phyloP scores from a whole-genome alignment of 768 basidiomycete genomes.

The Hydnomerulius pinastri region DNA sequence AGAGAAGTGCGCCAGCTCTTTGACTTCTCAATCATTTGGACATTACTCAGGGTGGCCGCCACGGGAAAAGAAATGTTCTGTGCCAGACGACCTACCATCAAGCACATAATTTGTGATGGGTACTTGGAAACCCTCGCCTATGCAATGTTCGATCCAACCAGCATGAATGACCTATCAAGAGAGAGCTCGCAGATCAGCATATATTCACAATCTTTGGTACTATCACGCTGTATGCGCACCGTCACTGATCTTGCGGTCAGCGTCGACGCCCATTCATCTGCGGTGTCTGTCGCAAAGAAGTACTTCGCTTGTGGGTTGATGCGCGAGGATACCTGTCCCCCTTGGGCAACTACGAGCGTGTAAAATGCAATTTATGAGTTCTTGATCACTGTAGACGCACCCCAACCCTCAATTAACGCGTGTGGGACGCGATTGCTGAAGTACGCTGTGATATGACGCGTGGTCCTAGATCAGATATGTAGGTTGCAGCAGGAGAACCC shows the following conservation, averaged over 20 bases:
- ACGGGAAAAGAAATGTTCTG: neutral
- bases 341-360: slow-evolving; percentile 20
- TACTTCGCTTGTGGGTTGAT: slow-evolving; percentile 21
- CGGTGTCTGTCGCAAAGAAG: slow-evolving; percentile 30
- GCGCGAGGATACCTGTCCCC: slow-evolving; percentile 20
- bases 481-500: neutral
- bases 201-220: slow-evolving; percentile 6
- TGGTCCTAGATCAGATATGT: neutral
- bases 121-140: slow-evolving; percentile 24
- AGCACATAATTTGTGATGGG: slow-evolving; percentile 31
- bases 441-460: slow-evolving; percentile 20
- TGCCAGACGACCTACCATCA: slow-evolving; percentile 26
- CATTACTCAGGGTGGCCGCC: too few species aligned
- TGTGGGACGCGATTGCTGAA: slow-evolving; percentile 29
- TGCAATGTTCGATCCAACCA: slow-evolving; percentile 32
- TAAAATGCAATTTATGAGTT: neutral
- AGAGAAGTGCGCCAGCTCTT: neutral
- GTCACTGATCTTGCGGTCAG: slow-evolving; percentile 28
- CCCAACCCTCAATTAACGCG: slow-evolving; percentile 22
- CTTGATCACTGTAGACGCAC: slow-evolving; percentile 11
- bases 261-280: slow-evolving; percentile 29
- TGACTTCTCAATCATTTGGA: too few species aligned
- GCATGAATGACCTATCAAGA: slow-evolving; percentile 30
- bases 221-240: slow-evolving; percentile 19
- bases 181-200: neutral